Evolutionary conservation across 2,329 filamentous ascomycete species (phyloP).

Genomic region (Colletotrichum gigasporum): DNA sequence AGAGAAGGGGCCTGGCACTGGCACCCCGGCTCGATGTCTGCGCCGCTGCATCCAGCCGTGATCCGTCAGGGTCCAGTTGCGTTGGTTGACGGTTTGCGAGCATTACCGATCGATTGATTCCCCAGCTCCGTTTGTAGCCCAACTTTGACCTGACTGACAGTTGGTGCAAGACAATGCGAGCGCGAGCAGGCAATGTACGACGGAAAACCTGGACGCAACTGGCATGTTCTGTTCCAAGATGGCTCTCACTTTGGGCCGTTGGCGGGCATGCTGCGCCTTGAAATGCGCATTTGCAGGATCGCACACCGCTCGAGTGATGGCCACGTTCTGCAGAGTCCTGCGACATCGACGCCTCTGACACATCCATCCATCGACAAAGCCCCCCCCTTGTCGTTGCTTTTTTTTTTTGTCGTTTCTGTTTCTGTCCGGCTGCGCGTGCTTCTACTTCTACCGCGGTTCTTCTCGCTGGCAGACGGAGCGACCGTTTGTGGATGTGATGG

Average conservation of each 20-base stretch:
- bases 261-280: too few species aligned
- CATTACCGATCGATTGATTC: not conserved
- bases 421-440: not conserved
- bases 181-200: too few species aligned
- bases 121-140: not conserved
- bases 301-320: slow-evolving; percentile 11
- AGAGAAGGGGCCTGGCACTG: too few species aligned
- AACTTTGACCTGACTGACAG: not conserved
- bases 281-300: not conserved
- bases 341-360: slow-evolving; percentile 6
- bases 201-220: not conserved
- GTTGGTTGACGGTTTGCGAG: not conserved
- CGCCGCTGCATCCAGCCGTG: not conserved
- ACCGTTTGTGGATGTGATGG: slow-evolving; percentile 13
- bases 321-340: slow-evolving; percentile 15
- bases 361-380: too few species aligned
- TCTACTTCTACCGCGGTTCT: not conserved
- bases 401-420: not conserved
- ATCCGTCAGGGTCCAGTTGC: slow-evolving; percentile 4
- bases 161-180: not conserved
- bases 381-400: slow-evolving; percentile 11
- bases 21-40: slow-evolving; percentile 11
- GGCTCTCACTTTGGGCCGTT: too few species aligned
- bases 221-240: not conserved
- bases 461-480: not conserved